Conservation (phyloP, 116 monocot species). For the Cymodocea nodosa region DNA sequence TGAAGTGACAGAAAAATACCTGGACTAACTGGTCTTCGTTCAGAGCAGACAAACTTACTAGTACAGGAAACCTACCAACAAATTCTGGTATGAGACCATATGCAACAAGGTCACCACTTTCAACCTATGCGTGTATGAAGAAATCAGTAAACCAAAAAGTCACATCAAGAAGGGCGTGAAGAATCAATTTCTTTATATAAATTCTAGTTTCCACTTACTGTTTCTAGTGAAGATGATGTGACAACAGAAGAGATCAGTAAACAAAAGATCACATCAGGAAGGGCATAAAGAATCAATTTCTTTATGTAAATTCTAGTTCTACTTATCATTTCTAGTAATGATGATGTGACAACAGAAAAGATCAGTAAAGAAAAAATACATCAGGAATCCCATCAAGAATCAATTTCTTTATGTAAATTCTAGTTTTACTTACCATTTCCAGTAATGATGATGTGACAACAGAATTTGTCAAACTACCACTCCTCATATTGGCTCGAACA, state of each 20-base stretch:
- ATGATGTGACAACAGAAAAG: slow-evolving; percentile 78
- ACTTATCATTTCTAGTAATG: slow-evolving; percentile 84
- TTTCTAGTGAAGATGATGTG: too few species aligned
- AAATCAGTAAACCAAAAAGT: not conserved
- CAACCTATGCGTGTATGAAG: slow-evolving; percentile 36
- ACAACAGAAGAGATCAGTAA: too few species aligned
- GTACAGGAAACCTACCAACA: slow-evolving; percentile 89
- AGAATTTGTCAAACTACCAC: slow-evolving; percentile 55
- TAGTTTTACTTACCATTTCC: slow-evolving; percentile 56
- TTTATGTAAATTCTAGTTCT: not conserved
- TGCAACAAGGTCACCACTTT: slow-evolving; percentile 89
- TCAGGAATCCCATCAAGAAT: too few species aligned
- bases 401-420: not conserved
- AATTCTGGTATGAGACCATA: slow-evolving; percentile 99
- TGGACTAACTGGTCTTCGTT: slow-evolving; percentile 92
- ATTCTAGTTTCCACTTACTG: too few species aligned
- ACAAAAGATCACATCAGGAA: too few species aligned
- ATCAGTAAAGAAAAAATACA: too few species aligned
- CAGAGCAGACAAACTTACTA: slow-evolving; percentile 81
- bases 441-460: slow-evolving; percentile 82
- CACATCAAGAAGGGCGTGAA: not conserved
- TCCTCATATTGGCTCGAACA: slow-evolving; percentile 84
- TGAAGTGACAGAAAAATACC: slow-evolving; percentile 21
- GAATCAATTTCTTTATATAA: too few species aligned
- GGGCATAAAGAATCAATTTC: too few species aligned